Evolutionary conservation across 1,139 yeast genomes (phyloP).

Genomic region (Petasospora rhodanensis): DNA sequence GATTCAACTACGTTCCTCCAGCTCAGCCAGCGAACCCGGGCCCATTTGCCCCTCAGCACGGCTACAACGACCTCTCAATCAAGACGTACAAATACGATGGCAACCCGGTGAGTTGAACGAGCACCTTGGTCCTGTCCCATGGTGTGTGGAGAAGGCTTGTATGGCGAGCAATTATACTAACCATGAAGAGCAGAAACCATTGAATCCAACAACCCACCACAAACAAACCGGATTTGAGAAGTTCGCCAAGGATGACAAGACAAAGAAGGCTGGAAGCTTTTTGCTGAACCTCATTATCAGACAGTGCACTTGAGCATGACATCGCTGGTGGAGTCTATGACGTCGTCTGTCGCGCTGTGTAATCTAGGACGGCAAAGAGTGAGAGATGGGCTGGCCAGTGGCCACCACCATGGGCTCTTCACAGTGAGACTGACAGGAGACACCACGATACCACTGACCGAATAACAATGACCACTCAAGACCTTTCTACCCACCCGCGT

Average conservation of each 20-base stretch:
- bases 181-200: slow-evolving; percentile 14
- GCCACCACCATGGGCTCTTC: too few species aligned
- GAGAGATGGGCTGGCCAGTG: too few species aligned
- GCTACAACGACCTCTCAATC: slow-evolving; percentile 15
- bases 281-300: slow-evolving; percentile 14
- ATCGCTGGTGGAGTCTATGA: too few species aligned
- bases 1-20: slow-evolving; percentile 18
- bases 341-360: too few species aligned
- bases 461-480: too few species aligned
- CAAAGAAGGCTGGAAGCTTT: slow-evolving; percentile 24
- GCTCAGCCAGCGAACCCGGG: slow-evolving; percentile 21
- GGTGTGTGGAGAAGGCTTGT: too few species aligned
- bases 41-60: slow-evolving; percentile 20
- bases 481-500: too few species aligned
- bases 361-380: too few species aligned
- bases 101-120: slow-evolving; percentile 13
- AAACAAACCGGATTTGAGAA: slow-evolving; percentile 13
- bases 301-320: too few species aligned
- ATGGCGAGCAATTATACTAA: slow-evolving; percentile 3
- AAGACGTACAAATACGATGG: slow-evolving; percentile 15
- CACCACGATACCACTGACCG: too few species aligned
- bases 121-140: too few species aligned
- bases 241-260: slow-evolving; percentile 20
- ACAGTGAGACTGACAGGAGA: too few species aligned
- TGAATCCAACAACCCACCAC: slow-evolving; percentile 19